phyloP scores from a whole-genome alignment of 129 eudicot genomes.

The Silybum marianum region DNA sequence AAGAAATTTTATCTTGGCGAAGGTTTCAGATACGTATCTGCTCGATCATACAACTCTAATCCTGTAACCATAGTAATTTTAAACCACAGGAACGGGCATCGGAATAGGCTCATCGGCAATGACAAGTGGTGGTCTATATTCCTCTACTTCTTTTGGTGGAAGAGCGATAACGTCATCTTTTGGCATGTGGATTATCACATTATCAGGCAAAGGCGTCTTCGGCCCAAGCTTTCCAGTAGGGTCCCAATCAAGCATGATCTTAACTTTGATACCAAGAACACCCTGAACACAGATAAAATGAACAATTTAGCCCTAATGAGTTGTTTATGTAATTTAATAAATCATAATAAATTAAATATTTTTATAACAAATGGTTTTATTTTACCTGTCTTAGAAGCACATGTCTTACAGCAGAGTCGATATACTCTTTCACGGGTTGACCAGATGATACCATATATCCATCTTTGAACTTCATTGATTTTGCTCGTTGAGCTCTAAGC shows the following conservation, averaged over 20 bases:
- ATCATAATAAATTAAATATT: too few relatives aligned
- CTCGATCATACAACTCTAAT: constrained; percentile 14
- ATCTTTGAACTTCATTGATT: constrained; percentile 70
- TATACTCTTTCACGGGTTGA: constrained; percentile 65
- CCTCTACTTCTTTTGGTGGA: constrained; percentile 30
- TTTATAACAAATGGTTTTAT: neutral
- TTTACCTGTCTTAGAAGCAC: constrained; percentile 64
- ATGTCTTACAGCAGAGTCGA: constrained; percentile 66
- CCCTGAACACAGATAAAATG: too few relatives aligned
- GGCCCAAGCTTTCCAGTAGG: constrained; percentile 58
- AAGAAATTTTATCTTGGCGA: neutral
- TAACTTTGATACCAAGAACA: constrained; percentile 59
- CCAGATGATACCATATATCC: constrained; percentile 72
- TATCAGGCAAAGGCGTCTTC: constrained; percentile 52
- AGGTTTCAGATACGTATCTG: constrained; percentile 12
- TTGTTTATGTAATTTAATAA: too few relatives aligned
- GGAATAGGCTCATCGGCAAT: constrained; percentile 29
- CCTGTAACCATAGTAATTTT: neutral
- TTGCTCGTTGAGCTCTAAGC: constrained; percentile 70
- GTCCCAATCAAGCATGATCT: constrained; percentile 59
- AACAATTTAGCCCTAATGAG: too few relatives aligned
- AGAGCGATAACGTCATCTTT: constrained; percentile 35
- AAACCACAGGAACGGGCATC: constrained; percentile 5
- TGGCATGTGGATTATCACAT: constrained; percentile 43
- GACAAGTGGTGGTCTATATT: constrained; percentile 26